Evolutionary conservation across 192 early-diverging fungal species (phyloP).

Genomic region (Coemansia sp.): DNA sequence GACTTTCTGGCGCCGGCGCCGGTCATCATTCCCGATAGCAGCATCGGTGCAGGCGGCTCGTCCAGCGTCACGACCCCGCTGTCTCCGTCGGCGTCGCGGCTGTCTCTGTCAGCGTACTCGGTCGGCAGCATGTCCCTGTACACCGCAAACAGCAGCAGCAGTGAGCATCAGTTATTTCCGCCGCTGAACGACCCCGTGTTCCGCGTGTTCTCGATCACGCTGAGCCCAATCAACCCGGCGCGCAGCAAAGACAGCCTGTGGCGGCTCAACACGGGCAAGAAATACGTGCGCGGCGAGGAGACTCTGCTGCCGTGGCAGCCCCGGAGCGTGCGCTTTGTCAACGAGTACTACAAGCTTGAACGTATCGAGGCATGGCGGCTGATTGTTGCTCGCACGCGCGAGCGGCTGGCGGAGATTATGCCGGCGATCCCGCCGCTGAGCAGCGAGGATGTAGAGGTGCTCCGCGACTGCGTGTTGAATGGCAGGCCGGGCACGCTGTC

Average conservation of each 20-base stretch:
- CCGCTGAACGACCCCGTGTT: slow-evolving; percentile 32
- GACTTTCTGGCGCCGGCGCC: neutral
- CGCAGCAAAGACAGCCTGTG: slow-evolving; percentile 61
- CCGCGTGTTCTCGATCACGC: slow-evolving; percentile 60
- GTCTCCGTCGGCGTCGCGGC: neutral
- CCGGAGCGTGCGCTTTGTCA: slow-evolving; percentile 62
- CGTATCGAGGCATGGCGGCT: slow-evolving; percentile 35
- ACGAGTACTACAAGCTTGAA: slow-evolving; percentile 46
- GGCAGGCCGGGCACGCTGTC: neutral
- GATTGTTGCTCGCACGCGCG: slow-evolving; percentile 18
- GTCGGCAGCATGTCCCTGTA: slow-evolving; percentile 2
- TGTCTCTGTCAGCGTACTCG: slow-evolving; percentile 3
- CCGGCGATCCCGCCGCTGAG: neutral
- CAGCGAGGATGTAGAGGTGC: neutral
- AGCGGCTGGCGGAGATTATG: slow-evolving; percentile 19
- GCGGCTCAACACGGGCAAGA: slow-evolving; percentile 63
- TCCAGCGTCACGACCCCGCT: neutral
- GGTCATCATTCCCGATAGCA: neutral
- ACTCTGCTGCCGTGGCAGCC: slow-evolving; percentile 67
- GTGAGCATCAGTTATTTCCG: neutral
- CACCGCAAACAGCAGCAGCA: neutral
- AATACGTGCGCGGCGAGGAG: slow-evolving; percentile 74
- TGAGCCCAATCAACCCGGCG: slow-evolving; percentile 53
- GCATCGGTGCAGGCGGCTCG: neutral
- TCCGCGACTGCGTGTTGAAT: neutral